These are phyloP conservation scores for Cicer pinnatifidum DNA, from an alignment of 306 rosid genomes.

Conservation along the genomic window DNA sequence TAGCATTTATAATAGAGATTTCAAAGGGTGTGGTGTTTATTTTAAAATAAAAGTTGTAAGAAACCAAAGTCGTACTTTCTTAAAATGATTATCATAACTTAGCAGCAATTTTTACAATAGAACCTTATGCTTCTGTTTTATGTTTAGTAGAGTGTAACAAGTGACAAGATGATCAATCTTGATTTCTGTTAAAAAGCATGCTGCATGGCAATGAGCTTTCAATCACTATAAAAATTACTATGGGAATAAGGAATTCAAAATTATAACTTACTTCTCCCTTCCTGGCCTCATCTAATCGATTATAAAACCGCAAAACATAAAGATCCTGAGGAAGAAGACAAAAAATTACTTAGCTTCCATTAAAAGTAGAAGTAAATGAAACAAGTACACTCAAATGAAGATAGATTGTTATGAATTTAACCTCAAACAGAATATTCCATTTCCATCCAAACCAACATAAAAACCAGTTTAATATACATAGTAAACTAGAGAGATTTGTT, in stretches of 20 bases:
- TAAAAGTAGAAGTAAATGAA: constrained; percentile 35
- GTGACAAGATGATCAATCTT: constrained; percentile 21
- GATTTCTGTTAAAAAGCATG: constrained; percentile 25
- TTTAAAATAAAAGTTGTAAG: constrained; percentile 8
- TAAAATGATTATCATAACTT: neutral
- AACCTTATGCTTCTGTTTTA: constrained; percentile 27
- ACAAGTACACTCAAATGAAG: constrained; percentile 8
- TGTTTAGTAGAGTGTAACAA: constrained; percentile 6
- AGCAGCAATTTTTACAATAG: constrained; percentile 22
- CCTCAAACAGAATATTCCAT: constrained; percentile 27
- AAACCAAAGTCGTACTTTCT: constrained; percentile 9
- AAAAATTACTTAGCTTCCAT: constrained; percentile 44
- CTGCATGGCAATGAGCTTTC: constrained; percentile 33
- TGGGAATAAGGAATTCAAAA: constrained; percentile 37
- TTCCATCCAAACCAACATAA: constrained; percentile 26
- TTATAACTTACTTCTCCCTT: constrained; percentile 87
- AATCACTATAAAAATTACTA: constrained; percentile 9
- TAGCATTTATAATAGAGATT: neutral
- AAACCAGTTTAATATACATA: constrained; percentile 21
- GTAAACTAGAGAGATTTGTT: constrained; percentile 19
- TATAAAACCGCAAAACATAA: constrained; percentile 82
- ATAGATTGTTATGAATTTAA: constrained; percentile 11
- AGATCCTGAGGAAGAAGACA: constrained; percentile 65
- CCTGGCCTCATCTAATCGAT: constrained; percentile 84
- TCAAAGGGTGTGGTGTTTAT: constrained; percentile 6